phyloP scores from a whole-genome alignment of 2,329 filamentous ascomycete species.

The Elsinoe fawcettii region DNA sequence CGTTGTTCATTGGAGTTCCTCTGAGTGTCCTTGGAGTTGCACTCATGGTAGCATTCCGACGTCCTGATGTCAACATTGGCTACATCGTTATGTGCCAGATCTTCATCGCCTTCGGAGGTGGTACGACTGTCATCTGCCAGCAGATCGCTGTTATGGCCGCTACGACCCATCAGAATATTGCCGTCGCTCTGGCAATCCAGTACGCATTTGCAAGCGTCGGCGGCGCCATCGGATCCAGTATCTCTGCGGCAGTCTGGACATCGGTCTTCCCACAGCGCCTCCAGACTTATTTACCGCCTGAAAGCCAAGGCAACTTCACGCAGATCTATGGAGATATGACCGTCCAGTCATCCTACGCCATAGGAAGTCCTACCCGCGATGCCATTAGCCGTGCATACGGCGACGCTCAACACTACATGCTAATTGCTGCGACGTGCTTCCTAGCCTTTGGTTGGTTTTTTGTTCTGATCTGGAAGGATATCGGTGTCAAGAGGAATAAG shows the following conservation, averaged over 20 bases:
- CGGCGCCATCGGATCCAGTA: constrained; percentile 24
- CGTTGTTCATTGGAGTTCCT: constrained; percentile 29
- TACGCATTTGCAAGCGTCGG: constrained; percentile 27
- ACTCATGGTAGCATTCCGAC: constrained; percentile 32
- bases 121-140: constrained; percentile 47
- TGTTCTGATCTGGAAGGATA: constrained; percentile 28
- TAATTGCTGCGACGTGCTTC: constrained; percentile 31
- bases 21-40: constrained; percentile 29
- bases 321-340: constrained; percentile 31
- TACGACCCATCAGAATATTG: constrained; percentile 27
- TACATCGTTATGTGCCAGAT: constrained; percentile 51
- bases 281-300: constrained; percentile 15
- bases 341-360: constrained; percentile 34
- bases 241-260: constrained; percentile 22
- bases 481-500: constrained; percentile 29
- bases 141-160: constrained; percentile 51
- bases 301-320: constrained; percentile 22
- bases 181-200: constrained; percentile 31
- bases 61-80: constrained; percentile 35
- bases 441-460: constrained; percentile 25
- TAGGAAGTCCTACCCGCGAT: constrained; percentile 35
- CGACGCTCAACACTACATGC: constrained; percentile 39
- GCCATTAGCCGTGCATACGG: constrained; percentile 43
- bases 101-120: constrained; percentile 48
- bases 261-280: constrained; percentile 18